Conservation (phyloP, 257 asterid genomes). For the Nemophila menziesii region DNA sequence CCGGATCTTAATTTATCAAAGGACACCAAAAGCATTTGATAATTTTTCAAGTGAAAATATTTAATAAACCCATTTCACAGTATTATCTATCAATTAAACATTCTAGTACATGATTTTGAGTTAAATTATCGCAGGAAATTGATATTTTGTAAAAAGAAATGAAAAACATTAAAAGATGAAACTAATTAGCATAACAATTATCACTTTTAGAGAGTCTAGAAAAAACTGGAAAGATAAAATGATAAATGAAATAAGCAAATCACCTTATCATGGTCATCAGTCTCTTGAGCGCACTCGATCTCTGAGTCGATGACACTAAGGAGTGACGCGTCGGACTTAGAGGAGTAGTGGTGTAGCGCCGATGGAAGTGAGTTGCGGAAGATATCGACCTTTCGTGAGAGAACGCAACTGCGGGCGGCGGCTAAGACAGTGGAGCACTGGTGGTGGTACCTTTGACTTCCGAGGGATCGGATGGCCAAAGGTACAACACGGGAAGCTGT, state of each 20-base stretch:
- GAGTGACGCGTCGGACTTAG: slow-evolving; percentile 46
- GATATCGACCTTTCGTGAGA: slow-evolving; percentile 8
- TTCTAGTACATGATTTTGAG: no score
- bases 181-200: no score
- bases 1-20: no score
- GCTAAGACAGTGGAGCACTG: slow-evolving; percentile 28
- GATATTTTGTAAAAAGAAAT: no score
- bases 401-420: slow-evolving; percentile 15
- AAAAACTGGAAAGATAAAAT: no score
- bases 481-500: slow-evolving; percentile 48
- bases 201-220: no score
- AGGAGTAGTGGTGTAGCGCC: slow-evolving; percentile 22
- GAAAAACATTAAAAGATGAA: no score
- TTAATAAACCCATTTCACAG: no score
- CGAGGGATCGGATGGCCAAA: slow-evolving; percentile 27
- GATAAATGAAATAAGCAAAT: not conserved
- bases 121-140: no score
- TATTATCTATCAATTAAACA: no score
- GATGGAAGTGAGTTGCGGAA: slow-evolving; percentile 33
- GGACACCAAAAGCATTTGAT: no score
- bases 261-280: slow-evolving; percentile 7
- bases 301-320: slow-evolving; percentile 39
- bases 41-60: no score
- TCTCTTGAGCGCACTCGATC: slow-evolving; percentile 41
- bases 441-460: slow-evolving; percentile 29